Conservation (phyloP, 192 early-diverging fungal genomes). For the Coemansia asiatica region DNA sequence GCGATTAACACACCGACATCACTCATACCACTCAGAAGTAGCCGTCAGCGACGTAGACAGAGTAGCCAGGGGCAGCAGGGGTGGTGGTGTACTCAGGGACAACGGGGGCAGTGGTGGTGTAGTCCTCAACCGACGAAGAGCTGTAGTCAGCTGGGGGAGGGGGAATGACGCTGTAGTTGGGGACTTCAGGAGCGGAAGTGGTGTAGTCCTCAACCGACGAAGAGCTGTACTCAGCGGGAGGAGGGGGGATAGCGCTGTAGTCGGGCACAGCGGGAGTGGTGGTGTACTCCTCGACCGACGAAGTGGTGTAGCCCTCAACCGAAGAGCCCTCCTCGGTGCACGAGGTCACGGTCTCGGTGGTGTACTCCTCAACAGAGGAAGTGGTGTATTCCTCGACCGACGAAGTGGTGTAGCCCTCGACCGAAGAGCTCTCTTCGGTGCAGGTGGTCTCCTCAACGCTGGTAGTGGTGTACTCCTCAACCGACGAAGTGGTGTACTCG, state of each 20-base stretch:
- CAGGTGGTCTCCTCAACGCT: conserved; percentile 1
- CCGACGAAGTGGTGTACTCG: conserved; percentile 5
- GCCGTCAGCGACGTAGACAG: conserved; percentile 29
- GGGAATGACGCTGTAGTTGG: background rate
- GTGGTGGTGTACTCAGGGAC: conserved; percentile 14
- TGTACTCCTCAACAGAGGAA: conserved; percentile 1
- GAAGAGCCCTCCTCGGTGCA: conserved; percentile 10
- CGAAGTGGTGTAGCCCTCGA: conserved; percentile 1
- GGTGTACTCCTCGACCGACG: conserved; percentile 7
- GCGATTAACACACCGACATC: conserved; percentile 9
- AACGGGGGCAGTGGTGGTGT: background rate
- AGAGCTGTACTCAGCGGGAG: conserved; percentile 8
- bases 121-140: background rate
- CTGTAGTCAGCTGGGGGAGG: background rate
- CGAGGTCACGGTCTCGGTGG: background rate
- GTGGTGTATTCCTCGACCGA: conserved; percentile 8
- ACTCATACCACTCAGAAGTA: conserved; percentile 37
- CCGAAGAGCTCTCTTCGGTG: background rate
- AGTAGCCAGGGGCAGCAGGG: background rate
- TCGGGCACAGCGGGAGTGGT: background rate
- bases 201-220: conserved; percentile 10
- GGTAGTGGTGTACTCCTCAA: conserved; percentile 12
- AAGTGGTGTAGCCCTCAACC: conserved; percentile 6
- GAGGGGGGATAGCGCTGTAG: background rate
- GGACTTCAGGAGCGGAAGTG: background rate